These are phyloP conservation scores for Geotrichum bryndzae DNA, from an alignment of 1,139 yeast species.

Conservation along the genomic window DNA sequence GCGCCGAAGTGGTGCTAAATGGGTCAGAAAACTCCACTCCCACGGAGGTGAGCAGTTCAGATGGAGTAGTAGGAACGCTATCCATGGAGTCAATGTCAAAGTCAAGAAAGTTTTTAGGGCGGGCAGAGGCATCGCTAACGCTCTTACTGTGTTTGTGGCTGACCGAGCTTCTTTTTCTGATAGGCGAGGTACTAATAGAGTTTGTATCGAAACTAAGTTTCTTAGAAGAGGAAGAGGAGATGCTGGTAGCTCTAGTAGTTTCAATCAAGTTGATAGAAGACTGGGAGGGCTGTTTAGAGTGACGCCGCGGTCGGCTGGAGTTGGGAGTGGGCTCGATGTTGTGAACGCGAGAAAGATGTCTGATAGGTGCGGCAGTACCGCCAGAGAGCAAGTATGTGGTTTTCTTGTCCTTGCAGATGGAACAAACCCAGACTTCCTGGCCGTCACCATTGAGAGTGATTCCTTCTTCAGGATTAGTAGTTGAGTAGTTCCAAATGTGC, in stretches of 20 bases:
- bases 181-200: neutral
- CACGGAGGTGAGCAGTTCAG: neutral
- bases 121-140: neutral
- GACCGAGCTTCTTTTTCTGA: neutral
- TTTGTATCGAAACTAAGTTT: neutral
- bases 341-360: conserved; percentile 15
- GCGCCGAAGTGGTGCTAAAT: neutral
- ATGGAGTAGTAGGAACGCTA: neutral
- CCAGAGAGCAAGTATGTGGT: conserved; percentile 17
- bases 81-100: neutral
- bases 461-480: conserved; percentile 14
- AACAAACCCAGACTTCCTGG: conserved; percentile 18
- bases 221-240: neutral
- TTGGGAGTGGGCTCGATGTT: conserved; percentile 6
- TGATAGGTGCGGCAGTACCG: conserved; percentile 18
- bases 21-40: neutral
- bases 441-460: conserved; percentile 15
- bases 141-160: neutral
- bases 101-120: neutral
- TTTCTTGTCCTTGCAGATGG: conserved; percentile 13
- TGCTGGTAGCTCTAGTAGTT: neutral
- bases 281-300: conserved; percentile 1
- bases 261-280: conserved; percentile 1
- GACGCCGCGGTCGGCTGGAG: conserved; percentile 2
- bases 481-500: conserved; percentile 18